These are phyloP conservation scores for Leishmania amazonensis DNA, from an alignment of 208 protist species.

Conservation along the genomic window DNA sequence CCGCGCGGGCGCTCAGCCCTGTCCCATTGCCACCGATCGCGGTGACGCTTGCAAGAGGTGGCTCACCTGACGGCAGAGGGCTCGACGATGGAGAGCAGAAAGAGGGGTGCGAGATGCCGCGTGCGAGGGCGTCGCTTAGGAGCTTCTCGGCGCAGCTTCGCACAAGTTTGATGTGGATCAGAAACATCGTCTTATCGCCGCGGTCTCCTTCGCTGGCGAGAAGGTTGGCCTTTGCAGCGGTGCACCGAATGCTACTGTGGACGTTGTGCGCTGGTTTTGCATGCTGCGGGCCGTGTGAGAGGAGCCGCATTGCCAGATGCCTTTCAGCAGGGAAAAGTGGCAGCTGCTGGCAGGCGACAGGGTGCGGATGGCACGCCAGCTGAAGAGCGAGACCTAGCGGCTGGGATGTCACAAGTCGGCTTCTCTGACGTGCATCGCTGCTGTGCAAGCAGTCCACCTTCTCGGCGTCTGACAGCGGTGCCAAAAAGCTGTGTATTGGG, in stretches of 20 bases:
- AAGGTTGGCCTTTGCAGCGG: slow-evolving; percentile 23
- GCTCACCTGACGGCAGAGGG: not conserved
- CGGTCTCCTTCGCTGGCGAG: slow-evolving; percentile 41
- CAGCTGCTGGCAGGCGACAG: slow-evolving; percentile 18
- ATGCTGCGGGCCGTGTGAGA: slow-evolving; percentile 41
- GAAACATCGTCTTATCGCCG: slow-evolving; percentile 45
- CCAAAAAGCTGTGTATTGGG: slow-evolving; percentile 22
- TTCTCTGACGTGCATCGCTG: slow-evolving; percentile 36
- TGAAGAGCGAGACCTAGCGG: slow-evolving; percentile 15
- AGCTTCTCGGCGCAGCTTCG: slow-evolving; percentile 42
- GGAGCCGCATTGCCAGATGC: slow-evolving; percentile 28
- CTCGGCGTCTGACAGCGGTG: slow-evolving; percentile 1
- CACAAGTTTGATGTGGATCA: slow-evolving; percentile 41
- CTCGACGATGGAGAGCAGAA: not conserved
- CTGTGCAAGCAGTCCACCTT: slow-evolving; percentile 35
- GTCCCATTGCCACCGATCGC: not conserved
- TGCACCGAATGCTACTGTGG: slow-evolving; percentile 31
- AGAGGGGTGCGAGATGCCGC: slow-evolving; percentile 12
- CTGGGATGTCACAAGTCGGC: slow-evolving; percentile 31
- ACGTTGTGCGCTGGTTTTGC: slow-evolving; percentile 45
- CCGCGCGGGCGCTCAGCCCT: not conserved
- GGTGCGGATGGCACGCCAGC: slow-evolving; percentile 19
- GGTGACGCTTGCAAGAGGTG: not conserved
- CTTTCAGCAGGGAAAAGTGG: slow-evolving; percentile 31
- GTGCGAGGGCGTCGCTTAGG: slow-evolving; percentile 26